phyloP scores from a whole-genome alignment of 208 protist genomes.

The Wallacemonas sp. region DNA sequence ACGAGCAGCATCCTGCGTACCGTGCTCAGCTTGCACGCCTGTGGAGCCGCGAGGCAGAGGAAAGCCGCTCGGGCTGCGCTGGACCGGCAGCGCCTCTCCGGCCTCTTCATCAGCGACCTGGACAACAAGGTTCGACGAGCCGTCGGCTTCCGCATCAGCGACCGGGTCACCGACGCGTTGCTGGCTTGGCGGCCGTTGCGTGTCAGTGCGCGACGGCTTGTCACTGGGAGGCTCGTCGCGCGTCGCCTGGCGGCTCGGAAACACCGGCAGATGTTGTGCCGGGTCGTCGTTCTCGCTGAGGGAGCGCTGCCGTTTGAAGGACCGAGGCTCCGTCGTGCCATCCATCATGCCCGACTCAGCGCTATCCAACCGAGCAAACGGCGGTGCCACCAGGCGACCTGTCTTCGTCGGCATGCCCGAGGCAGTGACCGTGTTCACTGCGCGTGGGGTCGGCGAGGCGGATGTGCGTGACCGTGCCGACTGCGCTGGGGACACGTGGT shows the following conservation, averaged over 20 bases:
- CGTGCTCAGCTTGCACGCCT: not conserved
- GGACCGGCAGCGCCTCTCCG: not conserved
- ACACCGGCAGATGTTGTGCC: not conserved
- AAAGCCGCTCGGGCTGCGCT: conserved; percentile 4
- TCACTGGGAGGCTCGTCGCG: not conserved
- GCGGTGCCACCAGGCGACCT: not conserved
- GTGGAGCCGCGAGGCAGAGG: not conserved
- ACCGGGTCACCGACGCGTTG: not conserved
- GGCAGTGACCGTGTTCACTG: conserved; percentile 22
- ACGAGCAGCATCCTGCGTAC: not conserved
- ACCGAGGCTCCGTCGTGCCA: not conserved
- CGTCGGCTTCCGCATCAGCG: not conserved
- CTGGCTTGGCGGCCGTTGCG: not conserved
- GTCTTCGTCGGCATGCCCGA: not conserved
- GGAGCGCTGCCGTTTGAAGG: not conserved
- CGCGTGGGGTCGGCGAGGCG: conserved; percentile 16
- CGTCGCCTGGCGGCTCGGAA: not conserved
- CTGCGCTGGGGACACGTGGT: conserved; percentile 14
- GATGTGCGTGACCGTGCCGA: not conserved
- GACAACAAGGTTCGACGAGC: not conserved
- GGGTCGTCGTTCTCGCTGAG: conserved; percentile 2
- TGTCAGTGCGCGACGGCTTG: not conserved
- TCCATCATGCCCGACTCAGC: not conserved
- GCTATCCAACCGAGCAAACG: not conserved
- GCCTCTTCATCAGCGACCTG: too few species aligned